phyloP scores from a whole-genome alignment of 2,329 filamentous ascomycete genomes.

The Davidsoniella neocaledoniae region DNA sequence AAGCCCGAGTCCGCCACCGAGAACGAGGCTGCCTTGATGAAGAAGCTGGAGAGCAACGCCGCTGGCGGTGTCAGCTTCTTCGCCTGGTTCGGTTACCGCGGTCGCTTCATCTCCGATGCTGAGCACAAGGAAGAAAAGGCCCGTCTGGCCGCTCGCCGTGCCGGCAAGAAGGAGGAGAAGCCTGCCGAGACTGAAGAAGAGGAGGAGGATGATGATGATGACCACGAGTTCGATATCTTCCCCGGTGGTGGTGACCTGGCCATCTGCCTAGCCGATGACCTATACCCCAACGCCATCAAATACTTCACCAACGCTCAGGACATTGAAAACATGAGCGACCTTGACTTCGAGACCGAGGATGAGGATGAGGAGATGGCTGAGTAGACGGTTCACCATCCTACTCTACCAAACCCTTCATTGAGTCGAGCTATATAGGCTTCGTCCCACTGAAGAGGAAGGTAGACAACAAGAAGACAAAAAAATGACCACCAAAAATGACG shows the following conservation, averaged over 20 bases:
- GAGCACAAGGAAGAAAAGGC: slow-evolving; percentile 48
- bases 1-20: slow-evolving; percentile 20
- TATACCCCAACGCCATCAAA: slow-evolving; percentile 76
- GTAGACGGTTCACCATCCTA: not conserved
- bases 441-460: too few relatives aligned
- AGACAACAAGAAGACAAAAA: too few relatives aligned
- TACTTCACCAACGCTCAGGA: slow-evolving; percentile 83
- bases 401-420: too few relatives aligned
- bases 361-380: slow-evolving; percentile 19
- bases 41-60: slow-evolving; percentile 41
- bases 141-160: slow-evolving; percentile 26
- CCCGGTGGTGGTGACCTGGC: slow-evolving; percentile 75
- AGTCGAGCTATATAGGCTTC: too few relatives aligned
- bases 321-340: slow-evolving; percentile 46
- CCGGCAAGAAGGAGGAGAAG: slow-evolving; percentile 29
- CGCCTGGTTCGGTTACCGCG: slow-evolving; percentile 70
- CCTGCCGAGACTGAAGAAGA: slow-evolving; percentile 30
- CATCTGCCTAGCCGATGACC: slow-evolving; percentile 63
- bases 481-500: too few relatives aligned
- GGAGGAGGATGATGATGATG: slow-evolving; percentile 37
- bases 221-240: slow-evolving; percentile 67
- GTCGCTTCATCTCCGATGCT: slow-evolving; percentile 51
- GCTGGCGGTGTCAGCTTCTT: slow-evolving; percentile 67
- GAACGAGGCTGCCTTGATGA: slow-evolving; percentile 33
- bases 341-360: slow-evolving; percentile 49